Conservation (phyloP, 2,329 filamentous ascomycete genomes). For the Catunica adiposa region DNA sequence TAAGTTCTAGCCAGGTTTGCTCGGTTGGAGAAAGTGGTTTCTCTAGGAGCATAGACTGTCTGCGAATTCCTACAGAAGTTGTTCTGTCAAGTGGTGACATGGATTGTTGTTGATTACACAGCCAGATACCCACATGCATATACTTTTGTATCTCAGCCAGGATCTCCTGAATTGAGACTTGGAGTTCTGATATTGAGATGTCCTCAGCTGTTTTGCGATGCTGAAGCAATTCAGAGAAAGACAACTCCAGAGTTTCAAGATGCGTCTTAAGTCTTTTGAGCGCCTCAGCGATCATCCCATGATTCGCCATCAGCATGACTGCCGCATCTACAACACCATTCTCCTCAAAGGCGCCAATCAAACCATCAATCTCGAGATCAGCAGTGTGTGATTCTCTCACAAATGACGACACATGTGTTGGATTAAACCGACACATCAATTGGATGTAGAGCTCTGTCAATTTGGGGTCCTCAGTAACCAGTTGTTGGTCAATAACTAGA, state of each 20-base stretch:
- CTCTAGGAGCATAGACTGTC: constrained; percentile 12
- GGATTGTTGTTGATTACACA: constrained; percentile 64
- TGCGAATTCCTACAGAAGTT: not conserved
- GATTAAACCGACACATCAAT: constrained; percentile 77
- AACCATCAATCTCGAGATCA: constrained; percentile 60
- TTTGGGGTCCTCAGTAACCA: constrained; percentile 30
- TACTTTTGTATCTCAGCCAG: constrained; percentile 74
- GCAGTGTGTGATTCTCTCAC: constrained; percentile 59
- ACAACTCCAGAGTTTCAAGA: constrained; percentile 60
- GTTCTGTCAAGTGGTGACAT: not conserved
- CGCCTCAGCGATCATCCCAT: constrained; percentile 66
- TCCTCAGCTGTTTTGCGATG: constrained; percentile 18
- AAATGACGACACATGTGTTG: constrained; percentile 70
- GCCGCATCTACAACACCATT: constrained; percentile 85
- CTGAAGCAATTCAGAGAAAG: constrained; percentile 57
- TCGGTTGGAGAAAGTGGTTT: constrained; percentile 37
- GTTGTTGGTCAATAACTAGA: constrained; percentile 18
- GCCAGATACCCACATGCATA: constrained; percentile 81
- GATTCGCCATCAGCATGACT: constrained; percentile 74
- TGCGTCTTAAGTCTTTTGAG: constrained; percentile 77
- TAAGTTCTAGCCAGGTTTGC: constrained; percentile 42
- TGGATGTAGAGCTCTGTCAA: constrained; percentile 75
- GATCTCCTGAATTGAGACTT: constrained; percentile 55
- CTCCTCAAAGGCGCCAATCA: constrained; percentile 77
- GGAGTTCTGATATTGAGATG: constrained; percentile 27